These are phyloP conservation scores for Phytophthora pinifolia DNA, from an alignment of 352 stramenopile species.

Conservation along the genomic window DNA sequence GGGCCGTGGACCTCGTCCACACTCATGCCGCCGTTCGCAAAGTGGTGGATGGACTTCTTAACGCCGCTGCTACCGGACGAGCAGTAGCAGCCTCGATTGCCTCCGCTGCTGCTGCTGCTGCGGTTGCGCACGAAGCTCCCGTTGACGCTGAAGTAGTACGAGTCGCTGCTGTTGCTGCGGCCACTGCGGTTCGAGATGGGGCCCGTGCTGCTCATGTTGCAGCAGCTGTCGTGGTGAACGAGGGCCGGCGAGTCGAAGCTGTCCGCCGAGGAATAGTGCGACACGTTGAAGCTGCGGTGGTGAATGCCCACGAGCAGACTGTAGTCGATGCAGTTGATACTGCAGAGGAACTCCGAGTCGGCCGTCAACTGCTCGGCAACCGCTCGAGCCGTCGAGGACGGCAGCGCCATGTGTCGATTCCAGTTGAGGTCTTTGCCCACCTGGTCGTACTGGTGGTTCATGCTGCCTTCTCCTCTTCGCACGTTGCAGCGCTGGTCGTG, in stretches of 20 bases:
- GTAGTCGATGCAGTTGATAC: slow-evolving; percentile 96
- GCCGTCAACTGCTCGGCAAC: slow-evolving; percentile 73
- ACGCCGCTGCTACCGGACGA: slow-evolving; percentile 29
- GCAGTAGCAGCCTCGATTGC: slow-evolving; percentile 20
- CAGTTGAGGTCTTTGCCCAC: slow-evolving; percentile 85
- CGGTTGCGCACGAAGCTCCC: slow-evolving; percentile 29
- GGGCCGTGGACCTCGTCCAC: slow-evolving; percentile 88
- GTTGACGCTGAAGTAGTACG: slow-evolving; percentile 23
- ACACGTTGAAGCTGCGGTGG: slow-evolving; percentile 86
- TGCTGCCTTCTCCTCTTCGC: slow-evolving; percentile 58
- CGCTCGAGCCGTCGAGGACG: slow-evolving; percentile 45
- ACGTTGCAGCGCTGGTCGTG: slow-evolving; percentile 73
- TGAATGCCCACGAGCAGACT: slow-evolving; percentile 94
- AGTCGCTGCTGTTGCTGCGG: slow-evolving; percentile 31
- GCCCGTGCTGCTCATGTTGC: slow-evolving; percentile 18
- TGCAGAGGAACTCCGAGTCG: slow-evolving; percentile 90
- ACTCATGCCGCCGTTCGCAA: slow-evolving; percentile 59
- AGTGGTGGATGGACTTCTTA: slow-evolving; percentile 48
- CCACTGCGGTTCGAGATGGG: slow-evolving; percentile 16
- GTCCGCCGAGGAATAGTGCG: slow-evolving; percentile 63
- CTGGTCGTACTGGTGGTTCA: slow-evolving; percentile 79
- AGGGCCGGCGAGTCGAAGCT: slow-evolving; percentile 39
- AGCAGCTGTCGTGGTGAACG: slow-evolving; percentile 26
- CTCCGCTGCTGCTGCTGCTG: slow-evolving; percentile 32
- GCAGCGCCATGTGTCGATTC: slow-evolving; percentile 80